These are phyloP conservation scores for Pyrus betulifolia DNA, from an alignment of 306 rosid genomes.

Conservation along the genomic window DNA sequence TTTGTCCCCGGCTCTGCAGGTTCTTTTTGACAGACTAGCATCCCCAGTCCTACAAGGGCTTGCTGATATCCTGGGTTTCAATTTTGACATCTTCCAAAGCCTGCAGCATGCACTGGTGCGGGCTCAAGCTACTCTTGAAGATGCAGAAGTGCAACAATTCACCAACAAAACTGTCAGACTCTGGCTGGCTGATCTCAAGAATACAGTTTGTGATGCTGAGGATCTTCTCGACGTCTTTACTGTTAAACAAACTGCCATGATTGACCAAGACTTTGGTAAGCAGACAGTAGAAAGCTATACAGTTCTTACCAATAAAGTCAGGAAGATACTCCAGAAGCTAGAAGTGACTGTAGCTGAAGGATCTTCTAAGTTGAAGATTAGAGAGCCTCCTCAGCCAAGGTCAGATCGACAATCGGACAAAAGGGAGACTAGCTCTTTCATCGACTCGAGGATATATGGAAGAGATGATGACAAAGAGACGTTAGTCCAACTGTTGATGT, in stretches of 20 bases:
- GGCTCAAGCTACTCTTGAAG: conserved; percentile 6
- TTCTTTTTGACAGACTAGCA: conserved; percentile 2
- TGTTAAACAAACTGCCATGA: neutral
- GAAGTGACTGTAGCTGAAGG: neutral
- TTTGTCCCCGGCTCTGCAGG: conserved; percentile 6
- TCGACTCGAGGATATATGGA: neutral
- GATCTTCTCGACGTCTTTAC: neutral
- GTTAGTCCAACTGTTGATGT: neutral
- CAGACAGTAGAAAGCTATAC: neutral
- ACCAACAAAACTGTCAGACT: neutral
- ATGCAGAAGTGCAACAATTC: conserved; percentile 6
- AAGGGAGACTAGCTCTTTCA: conserved; percentile 5
- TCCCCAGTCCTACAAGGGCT: neutral
- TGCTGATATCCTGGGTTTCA: neutral
- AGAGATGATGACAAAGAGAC: neutral
- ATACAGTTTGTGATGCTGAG: neutral
- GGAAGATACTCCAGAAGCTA: neutral
- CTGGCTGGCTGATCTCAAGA: neutral
- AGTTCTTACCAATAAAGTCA: neutral
- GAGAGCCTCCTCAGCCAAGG: neutral
- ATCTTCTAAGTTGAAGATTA: neutral
- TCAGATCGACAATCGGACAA: neutral
- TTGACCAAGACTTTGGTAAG: neutral
- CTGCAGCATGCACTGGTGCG: neutral
- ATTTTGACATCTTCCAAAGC: neutral